phyloP scores from a whole-genome alignment of 441 rosid species.

The Brassica hybrid region DNA sequence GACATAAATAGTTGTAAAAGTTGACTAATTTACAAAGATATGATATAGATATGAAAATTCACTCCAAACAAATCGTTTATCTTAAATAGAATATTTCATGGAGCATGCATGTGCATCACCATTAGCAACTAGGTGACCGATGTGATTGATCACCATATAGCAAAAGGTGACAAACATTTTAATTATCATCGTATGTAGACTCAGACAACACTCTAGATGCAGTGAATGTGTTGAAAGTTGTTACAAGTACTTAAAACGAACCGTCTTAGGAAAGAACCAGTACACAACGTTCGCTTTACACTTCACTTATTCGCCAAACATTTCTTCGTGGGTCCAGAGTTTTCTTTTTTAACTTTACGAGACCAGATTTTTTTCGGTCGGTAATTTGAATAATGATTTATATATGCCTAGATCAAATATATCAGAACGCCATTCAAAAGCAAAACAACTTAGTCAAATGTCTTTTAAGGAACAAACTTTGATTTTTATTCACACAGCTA shows the following conservation, averaged over 20 bases:
- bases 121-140: constrained; percentile 22
- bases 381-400: not conserved
- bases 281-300: constrained; percentile 30
- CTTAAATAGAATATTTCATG: constrained; percentile 4
- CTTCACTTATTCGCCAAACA: constrained; percentile 33
- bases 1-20: not conserved
- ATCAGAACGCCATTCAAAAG: constrained; percentile 10
- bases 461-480: not conserved
- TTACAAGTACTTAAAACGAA: constrained; percentile 11
- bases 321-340: constrained; percentile 28
- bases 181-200: constrained; percentile 9
- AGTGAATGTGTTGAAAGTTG: constrained; percentile 38
- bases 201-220: constrained; percentile 23
- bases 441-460: constrained; percentile 15
- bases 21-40: not conserved
- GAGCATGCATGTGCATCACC: constrained; percentile 9
- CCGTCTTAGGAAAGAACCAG: constrained; percentile 24
- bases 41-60: constrained; percentile 1
- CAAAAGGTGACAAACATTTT: constrained; percentile 21
- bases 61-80: not conserved
- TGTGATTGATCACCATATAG: constrained; percentile 28
- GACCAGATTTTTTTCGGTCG: constrained; percentile 25
- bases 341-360: constrained; percentile 21
- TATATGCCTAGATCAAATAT: constrained; percentile 21
- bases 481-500: not conserved